These are phyloP conservation scores for Ambrosia trifida DNA, from an alignment of 129 eudicot genomes.

Conservation along the genomic window DNA sequence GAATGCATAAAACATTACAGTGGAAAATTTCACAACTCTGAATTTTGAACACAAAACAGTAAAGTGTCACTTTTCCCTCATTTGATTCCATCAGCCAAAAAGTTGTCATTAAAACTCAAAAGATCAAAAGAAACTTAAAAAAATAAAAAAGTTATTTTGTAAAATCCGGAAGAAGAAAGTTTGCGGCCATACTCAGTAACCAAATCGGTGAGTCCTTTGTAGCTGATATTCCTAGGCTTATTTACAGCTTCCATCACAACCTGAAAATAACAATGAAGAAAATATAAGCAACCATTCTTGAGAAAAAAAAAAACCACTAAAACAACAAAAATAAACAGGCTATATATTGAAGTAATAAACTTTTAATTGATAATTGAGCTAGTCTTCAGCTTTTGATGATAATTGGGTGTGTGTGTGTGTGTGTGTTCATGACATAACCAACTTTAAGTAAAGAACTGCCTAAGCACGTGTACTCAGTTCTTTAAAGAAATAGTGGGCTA, in stretches of 20 bases:
- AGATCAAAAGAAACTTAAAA: background rate
- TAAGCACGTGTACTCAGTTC: too few species aligned
- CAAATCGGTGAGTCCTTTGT: slow-evolving; percentile 92
- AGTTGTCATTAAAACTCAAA: background rate
- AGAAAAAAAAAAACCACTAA: background rate
- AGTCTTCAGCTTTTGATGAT: slow-evolving; percentile 1
- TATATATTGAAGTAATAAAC: too few species aligned
- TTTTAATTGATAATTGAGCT: background rate
- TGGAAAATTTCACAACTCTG: background rate
- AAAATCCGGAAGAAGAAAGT: background rate
- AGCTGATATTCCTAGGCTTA: slow-evolving; percentile 86
- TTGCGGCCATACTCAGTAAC: slow-evolving; percentile 81
- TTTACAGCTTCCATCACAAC: slow-evolving; percentile 98
- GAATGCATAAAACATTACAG: background rate
- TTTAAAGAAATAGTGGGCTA: too few species aligned
- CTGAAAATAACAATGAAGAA: slow-evolving; percentile 35
- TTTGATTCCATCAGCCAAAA: background rate
- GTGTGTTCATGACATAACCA: background rate
- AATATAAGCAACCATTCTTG: background rate
- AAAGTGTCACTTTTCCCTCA: background rate
- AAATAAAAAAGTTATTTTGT: background rate
- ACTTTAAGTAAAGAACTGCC: too few species aligned
- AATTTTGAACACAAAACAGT: slow-evolving; percentile 1
- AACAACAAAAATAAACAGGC: background rate
- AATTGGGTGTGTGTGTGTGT: background rate